phyloP scores from a whole-genome alignment of 805 yeast species.

The Starmera amethionina region DNA sequence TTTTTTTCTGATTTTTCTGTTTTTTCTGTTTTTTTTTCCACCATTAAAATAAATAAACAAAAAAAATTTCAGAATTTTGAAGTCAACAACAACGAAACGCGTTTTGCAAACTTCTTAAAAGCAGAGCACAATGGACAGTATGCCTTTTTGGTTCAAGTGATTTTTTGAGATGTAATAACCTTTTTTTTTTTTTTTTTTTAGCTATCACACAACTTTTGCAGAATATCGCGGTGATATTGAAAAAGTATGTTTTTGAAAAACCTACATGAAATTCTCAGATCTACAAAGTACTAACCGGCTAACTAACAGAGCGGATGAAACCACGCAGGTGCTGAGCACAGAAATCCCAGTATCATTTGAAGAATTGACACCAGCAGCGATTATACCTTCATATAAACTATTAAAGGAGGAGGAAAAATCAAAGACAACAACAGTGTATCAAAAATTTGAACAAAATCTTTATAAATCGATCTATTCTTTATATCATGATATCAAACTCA shows the following conservation, averaged over 20 bases:
- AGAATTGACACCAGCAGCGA: neutral
- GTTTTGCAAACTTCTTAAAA: too few species aligned
- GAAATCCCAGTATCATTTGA: neutral
- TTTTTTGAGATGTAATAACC: too few species aligned
- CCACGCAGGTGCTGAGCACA: neutral
- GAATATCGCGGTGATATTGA: constrained; percentile 1
- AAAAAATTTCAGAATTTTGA: too few species aligned
- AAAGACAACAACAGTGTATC: constrained; percentile 29
- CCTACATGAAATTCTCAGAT: neutral
- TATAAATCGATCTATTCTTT: constrained; percentile 42
- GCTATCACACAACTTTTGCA: constrained; percentile 1
- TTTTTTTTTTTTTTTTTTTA: too few species aligned
- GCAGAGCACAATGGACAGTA: too few species aligned
- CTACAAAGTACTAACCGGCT: neutral
- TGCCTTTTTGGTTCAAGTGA: too few species aligned
- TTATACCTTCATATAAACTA: neutral
- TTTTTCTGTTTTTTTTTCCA: too few species aligned
- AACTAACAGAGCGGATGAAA: neutral
- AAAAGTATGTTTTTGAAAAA: neutral
- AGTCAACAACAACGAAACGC: too few species aligned
- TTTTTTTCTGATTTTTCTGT: too few species aligned
- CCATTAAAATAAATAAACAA: too few species aligned
- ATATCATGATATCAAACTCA: constrained; percentile 58
- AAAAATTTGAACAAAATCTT: constrained; percentile 26
- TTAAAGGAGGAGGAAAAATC: constrained; percentile 1